Base-by-base conservation (phyloP, 345 rosid species). In the Leavenworthia alabamica region DNA sequence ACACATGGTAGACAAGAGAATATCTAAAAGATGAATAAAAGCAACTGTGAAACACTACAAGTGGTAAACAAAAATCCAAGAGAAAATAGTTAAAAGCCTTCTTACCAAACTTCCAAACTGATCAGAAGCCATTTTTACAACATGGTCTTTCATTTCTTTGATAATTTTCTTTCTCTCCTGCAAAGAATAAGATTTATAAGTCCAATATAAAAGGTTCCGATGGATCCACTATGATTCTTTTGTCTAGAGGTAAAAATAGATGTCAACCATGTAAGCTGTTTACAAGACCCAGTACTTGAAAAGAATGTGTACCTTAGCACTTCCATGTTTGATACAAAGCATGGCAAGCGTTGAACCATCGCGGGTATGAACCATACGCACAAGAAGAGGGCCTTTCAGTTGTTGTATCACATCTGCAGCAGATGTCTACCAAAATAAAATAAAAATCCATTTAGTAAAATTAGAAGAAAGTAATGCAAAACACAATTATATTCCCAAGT, bases 111-210 rank as follows among this genome's bases (percentile, higher is more conserved):
- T 79, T 37, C 97, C 97, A 67, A 54, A 84, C 70, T 84, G 96
- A 79, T 84, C 86, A 47, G 64, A 74, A 58, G 88, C 90, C 64
- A 83, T 80, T 70, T 83, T 86, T 66, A 42, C 75, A 47, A 90
- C 67, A 63, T 76, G 82, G 47, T 66, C 82, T 79, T 84, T 94
- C 89, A 86, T 78, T 75, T 83, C 97, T 73, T 86, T 87, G 79
- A 93, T 77, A 64, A 90, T 79, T 70, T 80, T 90, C 79, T 88
- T 90, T 75, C 99, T 83, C 77, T 87, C 97, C 99, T 94, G 53
- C 51, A 67, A 69, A 75, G 10, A 65, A 60, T 62, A 53, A 7
- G 28, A 49, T n/a, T 48, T 13, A 22, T 7, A 52, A 42, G n/a
- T 29, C 55, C 23, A 40, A 23, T 9, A 14, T 23, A 28, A 36